These are phyloP conservation scores for Claviceps sp. DNA, from an alignment of 2,329 filamentous ascomycete species.

Conservation along the genomic window DNA sequence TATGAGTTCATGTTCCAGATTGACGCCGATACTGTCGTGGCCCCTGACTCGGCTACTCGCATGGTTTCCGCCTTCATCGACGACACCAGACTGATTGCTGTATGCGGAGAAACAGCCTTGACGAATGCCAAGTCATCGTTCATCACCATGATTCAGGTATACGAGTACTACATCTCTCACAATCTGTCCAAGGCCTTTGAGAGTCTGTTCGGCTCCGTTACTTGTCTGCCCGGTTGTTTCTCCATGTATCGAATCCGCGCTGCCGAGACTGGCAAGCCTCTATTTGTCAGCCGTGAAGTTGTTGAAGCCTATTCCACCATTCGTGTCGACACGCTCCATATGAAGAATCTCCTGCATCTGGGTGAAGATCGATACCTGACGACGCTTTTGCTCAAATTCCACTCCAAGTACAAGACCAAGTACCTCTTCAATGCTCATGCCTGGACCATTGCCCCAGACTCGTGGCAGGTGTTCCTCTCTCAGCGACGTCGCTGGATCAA, in stretches of 20 bases:
- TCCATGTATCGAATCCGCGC: conserved; percentile 97
- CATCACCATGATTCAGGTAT: conserved; percentile 98
- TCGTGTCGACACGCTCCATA: conserved; percentile 93
- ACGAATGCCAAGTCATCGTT: conserved; percentile 89
- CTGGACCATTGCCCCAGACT: conserved; percentile 94
- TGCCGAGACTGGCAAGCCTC: conserved; percentile 83
- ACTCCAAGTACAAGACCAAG: conserved; percentile 95
- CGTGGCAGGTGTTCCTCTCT: conserved; percentile 87
- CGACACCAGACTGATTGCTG: conserved; percentile 83
- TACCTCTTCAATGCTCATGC: conserved; percentile 86
- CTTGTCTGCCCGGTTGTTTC: conserved; percentile 96
- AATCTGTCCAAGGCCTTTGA: conserved; percentile 95
- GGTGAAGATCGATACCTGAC: conserved; percentile 97
- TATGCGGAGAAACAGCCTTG: conserved; percentile 88
- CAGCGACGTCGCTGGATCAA: conserved; percentile 99
- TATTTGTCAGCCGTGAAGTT: conserved; percentile 90
- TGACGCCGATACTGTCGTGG: conserved; percentile 92
- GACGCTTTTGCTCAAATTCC: conserved; percentile 82
- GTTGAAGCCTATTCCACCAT: conserved; percentile 81
- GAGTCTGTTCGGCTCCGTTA: conserved; percentile 91
- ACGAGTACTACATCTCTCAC: conserved; percentile 99
- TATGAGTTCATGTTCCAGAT: conserved; percentile 96
- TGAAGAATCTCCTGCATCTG: conserved; percentile 94
- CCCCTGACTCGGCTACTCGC: conserved; percentile 75
- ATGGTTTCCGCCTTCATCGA: conserved; percentile 85